These are phyloP conservation scores for Cryptococcus floricola DNA, from an alignment of 1,284 basidiomycete species.

Conservation along the genomic window DNA sequence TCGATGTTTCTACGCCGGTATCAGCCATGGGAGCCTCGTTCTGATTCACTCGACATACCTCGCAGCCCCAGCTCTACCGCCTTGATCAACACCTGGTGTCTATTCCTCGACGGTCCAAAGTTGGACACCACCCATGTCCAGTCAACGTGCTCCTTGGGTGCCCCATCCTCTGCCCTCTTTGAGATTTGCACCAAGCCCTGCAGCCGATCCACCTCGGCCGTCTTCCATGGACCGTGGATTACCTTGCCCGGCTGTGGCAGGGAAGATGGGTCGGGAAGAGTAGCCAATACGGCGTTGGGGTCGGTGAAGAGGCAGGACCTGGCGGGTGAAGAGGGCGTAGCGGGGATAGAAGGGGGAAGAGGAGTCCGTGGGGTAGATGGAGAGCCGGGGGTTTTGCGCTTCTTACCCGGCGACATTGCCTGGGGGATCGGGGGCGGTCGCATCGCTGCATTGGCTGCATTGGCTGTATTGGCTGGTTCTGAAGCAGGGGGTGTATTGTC, in stretches of 20 bases:
- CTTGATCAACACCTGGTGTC: conserved; percentile 34
- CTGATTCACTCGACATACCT: conserved; percentile 15
- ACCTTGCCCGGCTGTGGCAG: neutral
- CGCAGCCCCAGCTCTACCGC: conserved; percentile 32
- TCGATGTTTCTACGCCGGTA: conserved; percentile 4
- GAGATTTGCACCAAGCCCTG: conserved; percentile 6
- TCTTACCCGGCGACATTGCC: neutral
- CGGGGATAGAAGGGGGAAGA: neutral
- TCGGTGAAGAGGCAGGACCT: neutral
- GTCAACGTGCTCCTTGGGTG: conserved; percentile 18
- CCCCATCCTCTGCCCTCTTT: conserved; percentile 7
- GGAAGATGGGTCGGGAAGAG: neutral
- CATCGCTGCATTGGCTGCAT: too few relatives aligned
- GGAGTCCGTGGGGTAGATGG: neutral
- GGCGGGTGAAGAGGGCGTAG: neutral
- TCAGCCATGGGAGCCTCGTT: neutral
- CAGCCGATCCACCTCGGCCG: conserved; percentile 10
- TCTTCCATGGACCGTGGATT: conserved; percentile 12
- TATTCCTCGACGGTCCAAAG: conserved; percentile 23
- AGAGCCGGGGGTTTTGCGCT: conserved; percentile 1
- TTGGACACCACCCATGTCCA: conserved; percentile 26
- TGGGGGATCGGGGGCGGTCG: too few relatives aligned
- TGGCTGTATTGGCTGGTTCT: too few relatives aligned
- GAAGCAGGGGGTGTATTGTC: too few relatives aligned
- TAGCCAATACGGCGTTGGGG: neutral